Conservation (phyloP, 441 rosid species). For the Adansonia gregorii region DNA sequence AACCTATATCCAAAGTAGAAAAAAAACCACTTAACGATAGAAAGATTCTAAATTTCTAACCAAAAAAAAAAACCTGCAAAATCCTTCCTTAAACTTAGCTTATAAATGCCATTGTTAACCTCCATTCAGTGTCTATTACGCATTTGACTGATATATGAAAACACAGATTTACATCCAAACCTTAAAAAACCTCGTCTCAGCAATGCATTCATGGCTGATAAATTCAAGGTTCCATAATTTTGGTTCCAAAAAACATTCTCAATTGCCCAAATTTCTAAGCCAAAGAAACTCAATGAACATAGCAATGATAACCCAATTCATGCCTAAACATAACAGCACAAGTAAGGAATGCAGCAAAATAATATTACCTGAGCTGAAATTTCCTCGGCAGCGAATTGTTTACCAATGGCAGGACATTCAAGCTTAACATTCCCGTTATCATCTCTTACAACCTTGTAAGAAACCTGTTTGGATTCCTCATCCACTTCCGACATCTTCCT, state of each 20-base stretch:
- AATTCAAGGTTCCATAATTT: not conserved
- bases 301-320: not conserved
- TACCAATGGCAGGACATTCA: conserved; percentile 88
- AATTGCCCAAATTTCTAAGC: not conserved
- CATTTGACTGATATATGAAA: not conserved
- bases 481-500: conserved; percentile 93
- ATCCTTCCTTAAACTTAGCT: not conserved
- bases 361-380: conserved; percentile 87
- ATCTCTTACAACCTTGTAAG: conserved; percentile 82
- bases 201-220: not conserved
- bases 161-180: not conserved
- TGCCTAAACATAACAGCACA: not conserved
- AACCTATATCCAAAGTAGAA: conserved; percentile 45
- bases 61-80: not conserved
- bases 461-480: conserved; percentile 91
- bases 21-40: not conserved
- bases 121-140: not conserved
- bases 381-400: conserved; percentile 88
- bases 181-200: not conserved
- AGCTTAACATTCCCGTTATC: conserved; percentile 90
- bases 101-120: not conserved
- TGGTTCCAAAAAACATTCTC: not conserved
- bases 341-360: not conserved
- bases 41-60: not conserved
- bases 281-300: not conserved